These are phyloP conservation scores for Vitis amurensis DNA, from an alignment of 164 flowering plant genomes.

Conservation along the genomic window DNA sequence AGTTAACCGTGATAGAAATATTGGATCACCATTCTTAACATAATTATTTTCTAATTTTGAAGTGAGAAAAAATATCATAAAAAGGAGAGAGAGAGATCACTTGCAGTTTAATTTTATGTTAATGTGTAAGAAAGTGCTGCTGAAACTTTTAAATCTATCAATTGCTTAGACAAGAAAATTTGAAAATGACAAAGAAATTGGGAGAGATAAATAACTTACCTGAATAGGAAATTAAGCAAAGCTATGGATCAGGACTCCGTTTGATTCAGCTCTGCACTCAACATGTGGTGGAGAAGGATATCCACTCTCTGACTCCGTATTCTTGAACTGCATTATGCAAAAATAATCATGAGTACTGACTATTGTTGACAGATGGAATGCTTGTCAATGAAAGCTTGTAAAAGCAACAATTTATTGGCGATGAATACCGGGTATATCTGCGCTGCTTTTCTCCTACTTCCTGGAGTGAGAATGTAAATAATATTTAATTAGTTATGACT, in stretches of 20 bases:
- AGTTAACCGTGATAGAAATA: too few species aligned
- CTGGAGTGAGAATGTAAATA: constrained; percentile 27
- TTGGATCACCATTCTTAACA: too few species aligned
- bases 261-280: constrained; percentile 70
- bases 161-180: background rate
- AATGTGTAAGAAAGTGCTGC: too few species aligned
- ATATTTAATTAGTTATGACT: background rate
- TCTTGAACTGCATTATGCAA: constrained; percentile 51
- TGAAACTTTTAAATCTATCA: too few species aligned
- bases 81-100: too few species aligned
- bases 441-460: constrained; percentile 35
- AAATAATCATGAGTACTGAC: background rate
- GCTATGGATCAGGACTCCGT: constrained; percentile 14
- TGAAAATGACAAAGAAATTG: background rate
- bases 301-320: constrained; percentile 79
- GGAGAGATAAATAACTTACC: background rate
- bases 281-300: constrained; percentile 81
- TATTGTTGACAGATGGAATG: background rate
- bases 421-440: constrained; percentile 49
- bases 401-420: background rate
- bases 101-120: too few species aligned
- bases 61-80: too few species aligned
- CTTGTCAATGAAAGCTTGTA: background rate
- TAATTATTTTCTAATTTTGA: too few species aligned
- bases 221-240: constrained; percentile 1